phyloP scores from a whole-genome alignment of 2,329 filamentous ascomycete species.

The Zymoseptoria brevis region DNA sequence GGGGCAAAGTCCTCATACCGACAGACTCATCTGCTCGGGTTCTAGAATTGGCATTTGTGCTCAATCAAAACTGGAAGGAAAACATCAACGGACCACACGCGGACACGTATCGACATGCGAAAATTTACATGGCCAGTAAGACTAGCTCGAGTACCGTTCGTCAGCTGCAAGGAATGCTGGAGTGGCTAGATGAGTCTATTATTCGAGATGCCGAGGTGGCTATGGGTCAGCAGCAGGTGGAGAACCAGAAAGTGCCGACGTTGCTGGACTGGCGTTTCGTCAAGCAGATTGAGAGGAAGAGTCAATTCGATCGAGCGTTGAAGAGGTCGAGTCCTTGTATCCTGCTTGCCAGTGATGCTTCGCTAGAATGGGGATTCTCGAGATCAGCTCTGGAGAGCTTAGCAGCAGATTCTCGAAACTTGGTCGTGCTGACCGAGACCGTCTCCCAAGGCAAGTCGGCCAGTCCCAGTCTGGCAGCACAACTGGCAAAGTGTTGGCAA shows the following conservation, averaged over 20 bases:
- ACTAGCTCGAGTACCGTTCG: constrained; percentile 84
- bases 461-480: constrained; percentile 56
- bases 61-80: constrained; percentile 84
- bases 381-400: constrained; percentile 68
- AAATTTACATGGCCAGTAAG: constrained; percentile 74
- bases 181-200: constrained; percentile 98
- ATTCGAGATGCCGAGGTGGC: constrained; percentile 59
- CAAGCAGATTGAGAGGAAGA: constrained; percentile 71
- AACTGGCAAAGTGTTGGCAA: constrained; percentile 58
- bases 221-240: constrained; percentile 32
- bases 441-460: constrained; percentile 37
- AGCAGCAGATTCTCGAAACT: constrained; percentile 67
- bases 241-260: constrained; percentile 48
- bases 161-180: constrained; percentile 88
- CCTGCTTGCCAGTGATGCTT: constrained; percentile 83
- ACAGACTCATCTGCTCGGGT: constrained; percentile 94
- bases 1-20: constrained; percentile 86
- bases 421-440: constrained; percentile 80
- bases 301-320: constrained; percentile 66
- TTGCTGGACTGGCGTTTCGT: constrained; percentile 89
- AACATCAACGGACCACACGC: constrained; percentile 25
- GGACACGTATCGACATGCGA: constrained; percentile 45
- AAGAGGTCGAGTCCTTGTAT: constrained; percentile 53
- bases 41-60: constrained; percentile 79
- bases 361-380: constrained; percentile 91